phyloP scores from a whole-genome alignment of 495 filamentous ascomycete species.

The Xanthoparmelia taractica region DNA sequence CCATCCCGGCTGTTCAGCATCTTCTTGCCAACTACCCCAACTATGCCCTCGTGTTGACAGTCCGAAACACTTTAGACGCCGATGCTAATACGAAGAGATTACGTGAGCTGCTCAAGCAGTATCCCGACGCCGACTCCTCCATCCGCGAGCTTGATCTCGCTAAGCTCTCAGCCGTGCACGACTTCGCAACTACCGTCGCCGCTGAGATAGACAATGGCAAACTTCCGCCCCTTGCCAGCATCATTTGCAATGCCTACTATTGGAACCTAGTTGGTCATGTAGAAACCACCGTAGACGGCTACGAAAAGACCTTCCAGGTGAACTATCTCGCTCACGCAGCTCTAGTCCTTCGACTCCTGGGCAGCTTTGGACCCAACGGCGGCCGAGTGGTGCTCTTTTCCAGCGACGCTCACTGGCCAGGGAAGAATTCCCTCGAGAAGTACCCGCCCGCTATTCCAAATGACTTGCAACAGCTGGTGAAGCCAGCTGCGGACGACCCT shows the following conservation, averaged over 20 bases:
- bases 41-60: slow-evolving; percentile 35
- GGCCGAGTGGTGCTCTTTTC: slow-evolving; percentile 40
- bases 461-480: slow-evolving; percentile 28
- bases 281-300: slow-evolving; percentile 37
- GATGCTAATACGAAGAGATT: slow-evolving; percentile 41
- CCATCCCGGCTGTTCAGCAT: slow-evolving; percentile 35
- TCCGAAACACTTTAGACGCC: slow-evolving; percentile 35
- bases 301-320: slow-evolving; percentile 41
- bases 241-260: slow-evolving; percentile 42
- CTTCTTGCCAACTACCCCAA: slow-evolving; percentile 35
- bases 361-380: slow-evolving; percentile 32
- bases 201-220: slow-evolving; percentile 29
- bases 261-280: slow-evolving; percentile 34
- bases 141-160: slow-evolving; percentile 39
- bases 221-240: slow-evolving; percentile 33
- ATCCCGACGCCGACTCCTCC: slow-evolving; percentile 30
- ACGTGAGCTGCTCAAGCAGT: slow-evolving; percentile 29
- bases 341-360: slow-evolving; percentile 37
- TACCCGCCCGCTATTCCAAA: slow-evolving; percentile 24
- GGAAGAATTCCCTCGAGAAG: slow-evolving; percentile 36
- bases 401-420: slow-evolving; percentile 34
- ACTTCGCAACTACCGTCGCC: slow-evolving; percentile 32
- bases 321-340: slow-evolving; percentile 40
- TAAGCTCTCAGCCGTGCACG: slow-evolving; percentile 31
- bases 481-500: slow-evolving; percentile 22